Conservation (phyloP, 495 filamentous ascomycete genomes). For the Massariosphaeria phaeospora region DNA sequence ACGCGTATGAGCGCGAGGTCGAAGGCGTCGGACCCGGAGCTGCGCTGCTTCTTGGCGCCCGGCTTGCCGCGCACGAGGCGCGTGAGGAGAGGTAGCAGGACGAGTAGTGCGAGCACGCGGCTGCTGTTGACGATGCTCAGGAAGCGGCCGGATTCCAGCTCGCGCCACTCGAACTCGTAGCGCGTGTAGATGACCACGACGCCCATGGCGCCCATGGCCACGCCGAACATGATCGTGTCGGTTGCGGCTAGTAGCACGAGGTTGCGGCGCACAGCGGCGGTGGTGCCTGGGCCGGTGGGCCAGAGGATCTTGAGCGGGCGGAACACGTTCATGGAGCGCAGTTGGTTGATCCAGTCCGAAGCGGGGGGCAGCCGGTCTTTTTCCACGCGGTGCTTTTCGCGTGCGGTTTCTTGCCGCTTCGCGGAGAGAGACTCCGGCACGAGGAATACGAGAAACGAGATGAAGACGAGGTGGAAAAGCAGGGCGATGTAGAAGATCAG, state of each 20-base stretch:
- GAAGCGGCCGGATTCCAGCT: constrained; percentile 69
- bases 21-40: constrained; percentile 68
- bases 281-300: constrained; percentile 60
- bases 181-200: constrained; percentile 76
- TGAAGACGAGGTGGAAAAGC: constrained; percentile 63
- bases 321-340: constrained; percentile 54
- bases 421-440: constrained; percentile 78
- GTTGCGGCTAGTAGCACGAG: constrained; percentile 71
- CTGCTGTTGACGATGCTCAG: constrained; percentile 68
- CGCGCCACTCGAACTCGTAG: constrained; percentile 75
- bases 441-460: constrained; percentile 60
- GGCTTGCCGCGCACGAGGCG: constrained; percentile 58
- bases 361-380: constrained; percentile 30
- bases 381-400: constrained; percentile 54
- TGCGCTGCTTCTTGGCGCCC: constrained; percentile 38
- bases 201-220: constrained; percentile 73
- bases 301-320: constrained; percentile 72
- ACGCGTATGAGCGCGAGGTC: constrained; percentile 72
- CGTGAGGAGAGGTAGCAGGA: constrained; percentile 67
- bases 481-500: constrained; percentile 75
- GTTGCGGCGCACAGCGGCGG: constrained; percentile 63
- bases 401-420: constrained; percentile 60
- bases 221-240: constrained; percentile 72
- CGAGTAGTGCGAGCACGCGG: constrained; percentile 68
- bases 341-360: constrained; percentile 44